Conservation (phyloP, 305 asterid species). For the Rubia balearica region DNA sequence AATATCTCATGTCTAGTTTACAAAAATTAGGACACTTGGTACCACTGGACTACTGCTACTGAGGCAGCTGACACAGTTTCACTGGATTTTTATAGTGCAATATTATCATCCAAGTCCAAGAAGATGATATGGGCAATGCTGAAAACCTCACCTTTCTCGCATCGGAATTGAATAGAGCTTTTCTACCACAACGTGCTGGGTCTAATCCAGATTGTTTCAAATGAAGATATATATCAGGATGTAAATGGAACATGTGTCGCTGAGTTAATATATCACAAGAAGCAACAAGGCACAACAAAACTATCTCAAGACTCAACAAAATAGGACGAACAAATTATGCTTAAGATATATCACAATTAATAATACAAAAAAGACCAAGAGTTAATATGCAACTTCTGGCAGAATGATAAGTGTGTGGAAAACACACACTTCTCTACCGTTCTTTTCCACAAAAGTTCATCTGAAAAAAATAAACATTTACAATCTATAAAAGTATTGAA, state of each 20-base stretch:
- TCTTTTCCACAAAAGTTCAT: background rate
- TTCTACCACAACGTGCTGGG: slow-evolving; percentile 57
- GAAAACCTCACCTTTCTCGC: slow-evolving; percentile 74
- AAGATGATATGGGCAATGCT: slow-evolving; percentile 74
- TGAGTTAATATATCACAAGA: too few species aligned
- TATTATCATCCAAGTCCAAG: slow-evolving; percentile 33
- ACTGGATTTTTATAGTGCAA: slow-evolving; percentile 77
- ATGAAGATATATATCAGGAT: slow-evolving; percentile 51
- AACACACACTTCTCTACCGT: background rate
- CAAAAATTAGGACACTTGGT: background rate
- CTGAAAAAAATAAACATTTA: background rate
- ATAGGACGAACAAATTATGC: slow-evolving; percentile 4
- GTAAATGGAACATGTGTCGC: slow-evolving; percentile 44
- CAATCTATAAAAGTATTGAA: background rate
- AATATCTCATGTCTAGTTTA: background rate
- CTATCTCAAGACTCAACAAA: background rate
- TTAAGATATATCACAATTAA: slow-evolving; percentile 1
- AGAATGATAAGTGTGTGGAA: background rate
- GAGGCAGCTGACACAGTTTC: slow-evolving; percentile 51
- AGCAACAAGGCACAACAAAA: slow-evolving; percentile 19
- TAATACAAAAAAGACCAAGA: background rate
- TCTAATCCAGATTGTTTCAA: slow-evolving; percentile 58
- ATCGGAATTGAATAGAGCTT: slow-evolving; percentile 72
- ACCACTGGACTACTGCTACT: slow-evolving; percentile 10
- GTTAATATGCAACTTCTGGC: background rate